Conservation (phyloP, 2,329 filamentous ascomycete genomes). For the Penicillium vulpinum region DNA sequence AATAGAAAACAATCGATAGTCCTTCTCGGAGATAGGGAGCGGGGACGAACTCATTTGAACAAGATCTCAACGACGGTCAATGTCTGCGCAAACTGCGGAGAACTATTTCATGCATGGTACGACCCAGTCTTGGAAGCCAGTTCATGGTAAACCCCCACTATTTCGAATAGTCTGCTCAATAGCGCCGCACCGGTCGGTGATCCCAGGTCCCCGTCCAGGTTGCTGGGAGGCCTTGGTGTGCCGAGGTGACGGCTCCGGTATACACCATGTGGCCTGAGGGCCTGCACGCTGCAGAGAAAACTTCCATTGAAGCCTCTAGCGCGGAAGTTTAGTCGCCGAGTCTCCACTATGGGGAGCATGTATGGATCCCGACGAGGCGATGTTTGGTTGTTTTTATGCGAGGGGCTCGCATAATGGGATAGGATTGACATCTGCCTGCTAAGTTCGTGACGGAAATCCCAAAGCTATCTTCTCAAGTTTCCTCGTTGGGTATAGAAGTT, state of each 20-base stretch:
- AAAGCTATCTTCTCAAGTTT: constrained; percentile 14
- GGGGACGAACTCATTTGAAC: constrained; percentile 16
- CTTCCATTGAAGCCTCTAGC: constrained; percentile 14
- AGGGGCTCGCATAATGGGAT: background rate
- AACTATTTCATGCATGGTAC: constrained; percentile 12
- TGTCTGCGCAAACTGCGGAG: constrained; percentile 7
- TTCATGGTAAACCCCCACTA: background rate
- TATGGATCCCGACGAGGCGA: constrained; percentile 8
- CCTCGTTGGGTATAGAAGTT: constrained; percentile 10
- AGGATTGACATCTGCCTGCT: constrained; percentile 15
- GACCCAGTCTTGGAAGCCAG: background rate
- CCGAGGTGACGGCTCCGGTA: background rate
- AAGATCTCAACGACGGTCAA: background rate
- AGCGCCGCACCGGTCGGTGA: constrained; percentile 13
- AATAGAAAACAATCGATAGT: background rate
- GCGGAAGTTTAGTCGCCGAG: background rate
- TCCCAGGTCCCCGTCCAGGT: constrained; percentile 2
- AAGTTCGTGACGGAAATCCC: constrained; percentile 10
- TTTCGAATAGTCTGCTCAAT: constrained; percentile 22
- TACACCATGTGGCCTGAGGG: constrained; percentile 11
- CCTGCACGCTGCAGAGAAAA: constrained; percentile 7
- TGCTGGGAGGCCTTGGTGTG: background rate
- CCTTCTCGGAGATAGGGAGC: background rate
- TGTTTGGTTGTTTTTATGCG: background rate
- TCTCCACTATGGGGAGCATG: constrained; percentile 13